Evolutionary conservation across 2,329 filamentous ascomycete species (phyloP).

Genomic region (Albophoma yamanashiensis): DNA sequence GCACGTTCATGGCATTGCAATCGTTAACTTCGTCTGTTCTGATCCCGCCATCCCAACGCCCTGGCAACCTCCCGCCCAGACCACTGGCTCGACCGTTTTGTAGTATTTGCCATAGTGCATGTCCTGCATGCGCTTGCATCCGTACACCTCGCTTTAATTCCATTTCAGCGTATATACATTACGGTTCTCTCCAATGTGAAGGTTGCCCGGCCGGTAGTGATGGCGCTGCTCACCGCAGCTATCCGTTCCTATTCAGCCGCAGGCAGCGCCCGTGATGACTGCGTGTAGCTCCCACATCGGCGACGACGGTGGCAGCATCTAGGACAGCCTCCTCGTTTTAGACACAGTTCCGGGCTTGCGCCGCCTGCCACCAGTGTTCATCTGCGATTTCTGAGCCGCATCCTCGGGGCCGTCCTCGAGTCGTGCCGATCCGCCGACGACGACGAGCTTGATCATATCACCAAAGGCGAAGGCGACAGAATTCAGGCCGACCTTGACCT

Average conservation of each 20-base stretch:
- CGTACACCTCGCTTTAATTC: background rate
- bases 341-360: slow-evolving; percentile 17
- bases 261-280: background rate
- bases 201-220: background rate
- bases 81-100: background rate
- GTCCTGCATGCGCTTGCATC: background rate
- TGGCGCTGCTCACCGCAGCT: background rate
- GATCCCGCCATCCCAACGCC: background rate
- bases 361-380: slow-evolving; percentile 27
- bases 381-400: slow-evolving; percentile 16
- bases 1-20: background rate
- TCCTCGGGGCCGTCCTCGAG: slow-evolving; percentile 37
- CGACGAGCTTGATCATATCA: slow-evolving; percentile 61
- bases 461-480: slow-evolving; percentile 63
- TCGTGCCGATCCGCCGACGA: slow-evolving; percentile 49
- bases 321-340: slow-evolving; percentile 4
- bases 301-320: background rate
- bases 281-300: background rate
- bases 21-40: background rate
- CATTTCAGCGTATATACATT: background rate
- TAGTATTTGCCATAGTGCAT: background rate
- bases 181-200: background rate
- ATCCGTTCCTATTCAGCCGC: background rate
- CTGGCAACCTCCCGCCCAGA: background rate
- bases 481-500: slow-evolving; percentile 48